A percentile compares a stretch with the other conserved stretches of the same genome.
These are phyloP conservation scores for Myxozyma mucilagina DNA, from an alignment of 805 yeast species.

Conservation along the genomic window DNA sequence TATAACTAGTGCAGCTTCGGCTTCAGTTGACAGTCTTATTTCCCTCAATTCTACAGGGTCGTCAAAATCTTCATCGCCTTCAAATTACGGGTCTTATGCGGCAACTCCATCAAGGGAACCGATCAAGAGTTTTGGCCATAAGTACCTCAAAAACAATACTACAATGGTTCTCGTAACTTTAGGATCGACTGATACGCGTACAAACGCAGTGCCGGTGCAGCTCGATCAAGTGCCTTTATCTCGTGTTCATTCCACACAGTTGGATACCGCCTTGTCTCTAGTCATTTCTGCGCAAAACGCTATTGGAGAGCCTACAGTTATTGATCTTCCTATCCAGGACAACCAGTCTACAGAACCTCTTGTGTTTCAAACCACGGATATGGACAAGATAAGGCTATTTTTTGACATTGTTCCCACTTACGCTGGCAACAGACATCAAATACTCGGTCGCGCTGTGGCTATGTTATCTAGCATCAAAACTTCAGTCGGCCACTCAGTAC, in stretches of 20 bases:
- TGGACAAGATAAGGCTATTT: slow-evolving; percentile 52
- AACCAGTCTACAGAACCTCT: slow-evolving; percentile 64
- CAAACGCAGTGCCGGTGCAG: slow-evolving; percentile 57
- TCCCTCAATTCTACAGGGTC: slow-evolving; percentile 21
- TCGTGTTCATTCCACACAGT: slow-evolving; percentile 74
- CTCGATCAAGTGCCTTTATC: slow-evolving; percentile 74
- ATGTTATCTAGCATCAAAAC: slow-evolving; percentile 61
- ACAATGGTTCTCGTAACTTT: slow-evolving; percentile 75
- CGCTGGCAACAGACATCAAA: slow-evolving; percentile 42
- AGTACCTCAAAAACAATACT: slow-evolving; percentile 61
- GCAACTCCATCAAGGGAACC: slow-evolving; percentile 45
- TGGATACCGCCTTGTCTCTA: slow-evolving; percentile 83
- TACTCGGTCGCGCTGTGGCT: slow-evolving; percentile 84
- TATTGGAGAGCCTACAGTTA: slow-evolving; percentile 55
- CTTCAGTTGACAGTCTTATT: slow-evolving; percentile 27
- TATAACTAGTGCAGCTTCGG: slow-evolving; percentile 25
- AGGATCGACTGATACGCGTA: slow-evolving; percentile 81
- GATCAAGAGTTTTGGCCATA: slow-evolving; percentile 83
- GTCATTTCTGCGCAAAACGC: slow-evolving; percentile 53
- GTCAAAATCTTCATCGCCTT: slow-evolving; percentile 22
- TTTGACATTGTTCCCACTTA: slow-evolving; percentile 93
- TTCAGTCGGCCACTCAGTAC: slow-evolving; percentile 63
- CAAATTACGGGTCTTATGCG: neutral
- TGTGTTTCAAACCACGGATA: slow-evolving; percentile 59
- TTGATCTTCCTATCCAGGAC: slow-evolving; percentile 84